These are phyloP conservation scores for Thermothelomyces thermophilus DNA, from an alignment of 2,329 filamentous ascomycete species.

Conservation along the genomic window DNA sequence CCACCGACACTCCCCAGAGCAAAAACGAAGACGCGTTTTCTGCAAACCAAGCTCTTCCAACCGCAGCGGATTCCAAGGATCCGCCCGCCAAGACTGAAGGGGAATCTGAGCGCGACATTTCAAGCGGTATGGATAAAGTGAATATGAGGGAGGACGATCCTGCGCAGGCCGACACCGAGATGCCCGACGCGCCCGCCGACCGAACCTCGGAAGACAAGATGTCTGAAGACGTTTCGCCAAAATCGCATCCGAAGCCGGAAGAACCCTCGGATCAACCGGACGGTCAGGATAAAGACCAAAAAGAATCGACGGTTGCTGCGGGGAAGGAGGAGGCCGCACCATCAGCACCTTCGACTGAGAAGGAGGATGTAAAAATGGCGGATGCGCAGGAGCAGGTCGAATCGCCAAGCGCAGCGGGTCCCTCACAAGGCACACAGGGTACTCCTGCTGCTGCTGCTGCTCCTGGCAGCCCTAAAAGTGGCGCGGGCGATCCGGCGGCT, in stretches of 20 bases:
- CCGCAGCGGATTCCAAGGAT: conserved; percentile 1
- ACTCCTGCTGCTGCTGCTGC: conserved; percentile 22
- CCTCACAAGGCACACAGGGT: conserved; percentile 23
- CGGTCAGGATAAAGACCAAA: background rate
- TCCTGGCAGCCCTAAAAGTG: conserved; percentile 26
- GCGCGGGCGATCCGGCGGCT: conserved; percentile 32
- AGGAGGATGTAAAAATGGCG: conserved; percentile 23
- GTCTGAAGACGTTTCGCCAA: conserved; percentile 1
- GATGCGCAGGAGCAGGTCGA: conserved; percentile 12
- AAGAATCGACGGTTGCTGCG: conserved; percentile 1
- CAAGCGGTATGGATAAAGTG: conserved; percentile 38
- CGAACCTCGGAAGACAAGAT: conserved; percentile 2
- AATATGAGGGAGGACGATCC: conserved; percentile 36
- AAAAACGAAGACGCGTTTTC: conserved; percentile 16
- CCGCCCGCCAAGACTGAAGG: background rate
- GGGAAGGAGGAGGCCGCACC: background rate
- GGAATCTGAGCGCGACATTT: conserved; percentile 2
- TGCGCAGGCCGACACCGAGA: conserved; percentile 15
- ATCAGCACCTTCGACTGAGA: conserved; percentile 7
- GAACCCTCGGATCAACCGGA: conserved; percentile 1
- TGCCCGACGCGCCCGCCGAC: conserved; percentile 20
- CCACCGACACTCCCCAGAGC: background rate
- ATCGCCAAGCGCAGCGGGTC: conserved; percentile 1
- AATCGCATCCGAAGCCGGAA: conserved; percentile 9
- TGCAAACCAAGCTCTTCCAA: conserved; percentile 7